Base-by-base conservation (phyloP, 495 filamentous ascomycete species). In the Apodospora peruviana region DNA sequence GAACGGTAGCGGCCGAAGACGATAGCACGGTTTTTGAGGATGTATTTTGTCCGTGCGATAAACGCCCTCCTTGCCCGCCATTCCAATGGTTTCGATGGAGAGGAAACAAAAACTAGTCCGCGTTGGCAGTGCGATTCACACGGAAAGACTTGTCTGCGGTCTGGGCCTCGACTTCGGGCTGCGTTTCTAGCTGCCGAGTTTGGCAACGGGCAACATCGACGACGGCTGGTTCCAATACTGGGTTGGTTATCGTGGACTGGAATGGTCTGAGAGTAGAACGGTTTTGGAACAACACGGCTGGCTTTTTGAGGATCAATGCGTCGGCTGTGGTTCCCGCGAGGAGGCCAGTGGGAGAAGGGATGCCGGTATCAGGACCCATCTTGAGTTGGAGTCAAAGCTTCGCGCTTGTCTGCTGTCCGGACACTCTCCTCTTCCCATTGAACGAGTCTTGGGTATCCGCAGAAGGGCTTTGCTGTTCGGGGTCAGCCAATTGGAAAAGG, bases 341-440 rank as follows among this genome's bases (percentile, higher is more conserved):
- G 56, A 61, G 37, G 56, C 47, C 35, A n/a, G 19, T 16, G 35
- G 42, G 21, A 5, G 19, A 23, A 16, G 40, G 11, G 35, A 50
- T 52, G 51, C 57, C 52, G 53, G 47, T 36, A 40, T 54, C 70
- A 76, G 90, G 90, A 89, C 88, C 87, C 91, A 89, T 90, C 87
- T 82, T 58, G 86, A 82, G 87, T 90, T 89, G 87, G 88, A 74
- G 81, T 95, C 90, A 95, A 91, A 90, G 90, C 71, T 82, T 87
- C 71, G 90, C 67, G 79, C 90, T 91, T 93, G 87, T 94, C 89
- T 72, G 79, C 63, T 39, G 47, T 40, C 46, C 47, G 61, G 59
- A 43, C 32, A 50, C 55, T 50, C 57, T 58, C 50, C 51, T 40
- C 40, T 27, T 47, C 44, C 37, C 17, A 39, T 50, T 52, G 16